Conservation (phyloP, 768 basidiomycete species). For the Suillus spraguei region DNA sequence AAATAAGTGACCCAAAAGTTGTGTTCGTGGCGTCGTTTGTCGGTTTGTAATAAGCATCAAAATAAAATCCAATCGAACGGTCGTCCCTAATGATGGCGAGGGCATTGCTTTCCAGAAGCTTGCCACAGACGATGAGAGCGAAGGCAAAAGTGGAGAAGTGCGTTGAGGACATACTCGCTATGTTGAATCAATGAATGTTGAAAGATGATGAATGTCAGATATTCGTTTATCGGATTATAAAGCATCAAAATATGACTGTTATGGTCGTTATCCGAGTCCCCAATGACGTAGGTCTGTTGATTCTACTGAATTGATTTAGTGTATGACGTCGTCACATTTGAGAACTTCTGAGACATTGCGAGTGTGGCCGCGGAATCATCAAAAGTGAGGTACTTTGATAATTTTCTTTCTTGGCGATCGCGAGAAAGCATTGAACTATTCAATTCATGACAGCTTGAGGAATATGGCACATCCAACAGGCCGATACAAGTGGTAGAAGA, state of each 20-base stretch:
- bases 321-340: slow-evolving; percentile 1
- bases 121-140: slow-evolving; percentile 14
- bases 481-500: background rate
- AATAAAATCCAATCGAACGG: slow-evolving; percentile 4
- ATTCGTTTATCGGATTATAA: background rate
- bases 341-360: slow-evolving; percentile 1
- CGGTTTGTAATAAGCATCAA: slow-evolving; percentile 17
- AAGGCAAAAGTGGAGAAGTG: slow-evolving; percentile 12
- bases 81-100: slow-evolving; percentile 17
- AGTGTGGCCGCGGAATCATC: background rate
- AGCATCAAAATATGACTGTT: background rate
- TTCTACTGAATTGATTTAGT: background rate
- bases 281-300: background rate
- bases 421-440: background rate
- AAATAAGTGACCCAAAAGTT: slow-evolving; percentile 18
- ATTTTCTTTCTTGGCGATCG: background rate
- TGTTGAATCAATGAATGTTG: background rate
- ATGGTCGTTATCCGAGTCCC: background rate
- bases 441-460: background rate
- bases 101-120: slow-evolving; percentile 38
- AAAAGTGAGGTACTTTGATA: background rate
- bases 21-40: slow-evolving; percentile 26
- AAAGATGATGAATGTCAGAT: background rate
- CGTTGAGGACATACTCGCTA: background rate
- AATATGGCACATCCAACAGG: background rate